Percentiles rank a stretch among this genome's conserved stretches.
Conservation (phyloP, 305 asterid genomes). For the Fraxinus velutina region DNA sequence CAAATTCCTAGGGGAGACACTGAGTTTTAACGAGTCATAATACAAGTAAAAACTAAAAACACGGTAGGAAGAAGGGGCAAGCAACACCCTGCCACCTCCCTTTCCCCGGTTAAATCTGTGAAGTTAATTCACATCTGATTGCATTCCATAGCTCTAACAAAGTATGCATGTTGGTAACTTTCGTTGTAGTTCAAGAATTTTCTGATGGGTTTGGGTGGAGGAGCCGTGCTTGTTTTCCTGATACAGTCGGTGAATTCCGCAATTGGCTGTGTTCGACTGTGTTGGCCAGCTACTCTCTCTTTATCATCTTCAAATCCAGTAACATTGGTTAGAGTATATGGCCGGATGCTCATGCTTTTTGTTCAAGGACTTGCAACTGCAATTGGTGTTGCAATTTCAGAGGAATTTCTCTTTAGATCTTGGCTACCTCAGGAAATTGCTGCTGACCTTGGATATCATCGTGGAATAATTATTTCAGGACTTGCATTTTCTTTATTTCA, state of each 20-base stretch:
- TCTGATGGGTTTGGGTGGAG: slow-evolving; percentile 72
- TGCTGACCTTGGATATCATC: slow-evolving; percentile 71
- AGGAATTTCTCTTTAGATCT: slow-evolving; percentile 84
- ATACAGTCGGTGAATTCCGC: slow-evolving; percentile 52
- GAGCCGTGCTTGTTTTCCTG: slow-evolving; percentile 60
- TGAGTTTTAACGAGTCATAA: not conserved
- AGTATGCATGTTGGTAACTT: slow-evolving; percentile 22
- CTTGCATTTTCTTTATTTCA: slow-evolving; percentile 70
- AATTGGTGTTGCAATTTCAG: slow-evolving; percentile 63
- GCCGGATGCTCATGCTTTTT: slow-evolving; percentile 42
- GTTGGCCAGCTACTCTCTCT: slow-evolving; percentile 53
- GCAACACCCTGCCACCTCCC: not conserved
- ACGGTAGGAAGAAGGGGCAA: not conserved
- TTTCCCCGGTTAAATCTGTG: not conserved
- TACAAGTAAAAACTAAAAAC: not conserved
- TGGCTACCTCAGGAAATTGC: slow-evolving; percentile 95
- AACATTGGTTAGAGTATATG: slow-evolving; percentile 48
- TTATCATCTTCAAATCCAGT: slow-evolving; percentile 46
- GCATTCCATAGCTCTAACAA: slow-evolving; percentile 15
- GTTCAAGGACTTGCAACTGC: slow-evolving; percentile 63
- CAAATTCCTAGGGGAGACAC: not conserved
- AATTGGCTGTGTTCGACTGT: slow-evolving; percentile 64
- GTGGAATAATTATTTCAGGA: slow-evolving; percentile 72
- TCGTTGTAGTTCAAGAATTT: slow-evolving; percentile 60
- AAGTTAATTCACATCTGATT: not conserved